Conservation (phyloP, 345 rosid species). For the Angophora floribunda region DNA sequence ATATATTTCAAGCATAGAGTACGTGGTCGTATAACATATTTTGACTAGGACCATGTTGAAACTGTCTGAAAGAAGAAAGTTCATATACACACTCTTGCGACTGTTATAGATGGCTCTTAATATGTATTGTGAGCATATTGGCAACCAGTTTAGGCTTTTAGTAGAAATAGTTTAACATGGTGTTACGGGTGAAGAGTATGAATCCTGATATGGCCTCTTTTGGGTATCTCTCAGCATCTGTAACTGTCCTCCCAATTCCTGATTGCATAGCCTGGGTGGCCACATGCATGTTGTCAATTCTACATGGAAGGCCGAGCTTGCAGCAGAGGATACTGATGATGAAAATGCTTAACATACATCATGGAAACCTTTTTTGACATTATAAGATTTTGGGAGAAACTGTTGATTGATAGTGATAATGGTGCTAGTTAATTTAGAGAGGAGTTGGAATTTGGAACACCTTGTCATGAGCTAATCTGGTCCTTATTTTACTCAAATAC, state of each 20-base stretch:
- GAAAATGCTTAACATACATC: not conserved
- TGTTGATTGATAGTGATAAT: not conserved
- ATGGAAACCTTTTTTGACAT: not conserved
- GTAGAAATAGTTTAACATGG: not conserved
- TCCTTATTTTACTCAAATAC: not conserved
- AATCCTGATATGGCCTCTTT: not conserved
- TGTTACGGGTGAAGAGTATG: not conserved
- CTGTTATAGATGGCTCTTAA: not conserved
- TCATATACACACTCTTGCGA: not conserved
- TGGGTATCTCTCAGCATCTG: not conserved
- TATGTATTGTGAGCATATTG: not conserved
- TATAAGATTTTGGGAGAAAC: not conserved
- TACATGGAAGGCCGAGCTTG: not conserved
- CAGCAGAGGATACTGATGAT: not conserved
- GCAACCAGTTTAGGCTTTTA: not conserved
- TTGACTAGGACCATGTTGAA: not conserved
- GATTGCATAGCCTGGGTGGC: not conserved
- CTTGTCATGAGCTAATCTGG: not conserved
- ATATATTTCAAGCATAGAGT: not conserved
- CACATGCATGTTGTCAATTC: not conserved
- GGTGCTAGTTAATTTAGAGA: not conserved
- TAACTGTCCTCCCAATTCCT: not conserved
- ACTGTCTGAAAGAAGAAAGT: not conserved
- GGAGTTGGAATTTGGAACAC: not conserved
- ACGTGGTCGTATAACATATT: not conserved